phyloP scores from a whole-genome alignment of 2,329 filamentous ascomycete genomes.

The Botrytis elliptica region DNA sequence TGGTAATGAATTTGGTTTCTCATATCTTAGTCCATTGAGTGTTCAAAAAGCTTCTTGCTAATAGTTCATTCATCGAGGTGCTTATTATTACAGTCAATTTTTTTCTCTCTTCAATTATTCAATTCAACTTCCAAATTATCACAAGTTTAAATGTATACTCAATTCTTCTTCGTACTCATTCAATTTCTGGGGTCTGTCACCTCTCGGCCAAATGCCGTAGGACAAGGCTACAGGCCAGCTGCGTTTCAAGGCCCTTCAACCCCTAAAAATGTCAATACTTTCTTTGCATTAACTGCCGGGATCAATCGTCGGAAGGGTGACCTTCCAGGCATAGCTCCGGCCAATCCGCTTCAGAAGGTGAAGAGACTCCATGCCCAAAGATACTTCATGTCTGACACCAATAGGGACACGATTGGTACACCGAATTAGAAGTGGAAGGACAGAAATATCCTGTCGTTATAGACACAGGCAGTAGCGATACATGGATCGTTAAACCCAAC shows the following conservation, averaged over 20 bases:
- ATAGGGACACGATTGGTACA: constrained; percentile 10
- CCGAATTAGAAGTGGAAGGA: constrained; percentile 19
- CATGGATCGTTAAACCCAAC: constrained; percentile 43
- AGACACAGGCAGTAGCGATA: constrained; percentile 50
- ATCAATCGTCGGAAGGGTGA: not conserved
- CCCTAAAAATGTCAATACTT: not conserved
- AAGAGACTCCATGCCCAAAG: not conserved
- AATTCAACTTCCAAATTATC: too few relatives aligned
- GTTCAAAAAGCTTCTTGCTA: not conserved
- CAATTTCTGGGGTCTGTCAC: not conserved
- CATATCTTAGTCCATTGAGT: not conserved
- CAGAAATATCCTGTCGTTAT: constrained; percentile 36
- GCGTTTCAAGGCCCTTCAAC: not conserved
- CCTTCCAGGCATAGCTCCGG: not conserved
- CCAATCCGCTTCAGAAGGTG: not conserved
- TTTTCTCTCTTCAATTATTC: not conserved
- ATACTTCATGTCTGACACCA: not conserved
- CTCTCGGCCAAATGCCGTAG: not conserved
- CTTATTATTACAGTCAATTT: not conserved
- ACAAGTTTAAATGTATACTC: not conserved
- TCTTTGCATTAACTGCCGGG: not conserved
- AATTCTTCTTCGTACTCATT: not conserved
- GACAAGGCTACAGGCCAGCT: constrained; percentile 2
- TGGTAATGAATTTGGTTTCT: not conserved
- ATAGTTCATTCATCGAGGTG: too few relatives aligned